phyloP scores from a whole-genome alignment of 441 rosid species.

The Erysimum pusillum region DNA sequence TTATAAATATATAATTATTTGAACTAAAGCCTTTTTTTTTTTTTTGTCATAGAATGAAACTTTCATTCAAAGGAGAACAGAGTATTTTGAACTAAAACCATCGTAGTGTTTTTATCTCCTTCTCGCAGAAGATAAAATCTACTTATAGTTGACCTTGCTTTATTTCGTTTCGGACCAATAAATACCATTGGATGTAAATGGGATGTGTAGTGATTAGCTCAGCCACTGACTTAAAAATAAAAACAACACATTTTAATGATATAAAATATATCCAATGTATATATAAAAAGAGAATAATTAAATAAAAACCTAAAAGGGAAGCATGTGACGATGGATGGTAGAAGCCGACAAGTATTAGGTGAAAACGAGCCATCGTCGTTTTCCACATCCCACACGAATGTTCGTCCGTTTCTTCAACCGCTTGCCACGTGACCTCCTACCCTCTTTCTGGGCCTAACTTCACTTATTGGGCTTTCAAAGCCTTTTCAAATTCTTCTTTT shows the following conservation, averaged over 20 bases:
- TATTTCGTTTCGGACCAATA: conserved; percentile 16
- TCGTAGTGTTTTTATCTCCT: neutral
- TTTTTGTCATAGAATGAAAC: too few species aligned
- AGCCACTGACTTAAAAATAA: conserved; percentile 32
- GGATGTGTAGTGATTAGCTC: conserved; percentile 43
- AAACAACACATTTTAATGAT: too few species aligned
- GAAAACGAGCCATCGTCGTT: conserved; percentile 44
- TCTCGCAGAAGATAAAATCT: conserved; percentile 10
- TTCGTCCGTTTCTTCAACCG: conserved; percentile 44
- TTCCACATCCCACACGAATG: conserved; percentile 45
- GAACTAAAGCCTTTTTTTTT: too few species aligned
- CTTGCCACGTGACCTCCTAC: conserved; percentile 17
- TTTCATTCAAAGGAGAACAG: too few species aligned
- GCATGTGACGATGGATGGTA: conserved; percentile 44
- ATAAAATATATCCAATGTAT: too few species aligned
- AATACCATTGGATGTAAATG: conserved; percentile 36
- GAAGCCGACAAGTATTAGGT: conserved; percentile 52
- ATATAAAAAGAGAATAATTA: neutral
- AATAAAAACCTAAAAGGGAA: conserved; percentile 21
- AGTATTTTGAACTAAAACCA: conserved; percentile 2
- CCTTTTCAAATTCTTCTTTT: neutral
- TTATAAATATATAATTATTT: too few species aligned
- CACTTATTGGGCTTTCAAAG: conserved; percentile 8
- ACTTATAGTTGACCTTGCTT: conserved; percentile 40
- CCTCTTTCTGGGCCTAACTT: conserved; percentile 9